Conservation (phyloP, 2,329 filamentous ascomycete genomes). For the Karstenula rhodostoma region DNA sequence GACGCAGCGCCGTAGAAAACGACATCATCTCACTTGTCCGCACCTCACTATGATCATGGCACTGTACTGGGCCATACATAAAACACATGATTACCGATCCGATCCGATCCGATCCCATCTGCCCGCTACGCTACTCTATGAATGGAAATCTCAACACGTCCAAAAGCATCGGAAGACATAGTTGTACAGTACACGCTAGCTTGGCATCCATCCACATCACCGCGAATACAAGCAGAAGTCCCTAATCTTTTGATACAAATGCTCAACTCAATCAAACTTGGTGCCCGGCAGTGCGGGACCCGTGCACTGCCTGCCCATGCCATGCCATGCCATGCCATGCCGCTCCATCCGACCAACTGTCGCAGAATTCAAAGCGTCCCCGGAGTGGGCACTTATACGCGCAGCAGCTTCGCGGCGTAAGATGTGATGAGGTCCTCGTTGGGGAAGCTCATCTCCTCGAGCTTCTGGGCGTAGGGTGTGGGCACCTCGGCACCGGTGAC, state of each 20-base stretch:
- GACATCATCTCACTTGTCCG: too few species aligned
- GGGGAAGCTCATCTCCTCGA: conserved; percentile 96
- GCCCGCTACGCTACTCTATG: conserved; percentile 13
- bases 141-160: too few species aligned
- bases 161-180: conserved; percentile 34
- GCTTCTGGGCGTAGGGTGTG: conserved; percentile 89
- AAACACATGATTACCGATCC: conserved; percentile 23
- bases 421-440: conserved; percentile 86
- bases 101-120: conserved; percentile 20
- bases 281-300: conserved; percentile 2
- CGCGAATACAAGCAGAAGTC: background rate
- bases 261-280: conserved; percentile 14
- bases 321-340: background rate
- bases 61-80: too few species aligned
- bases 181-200: conserved; percentile 27
- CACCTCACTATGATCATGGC: too few species aligned
- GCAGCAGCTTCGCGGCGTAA: conserved; percentile 88
- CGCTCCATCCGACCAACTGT: conserved; percentile 1
- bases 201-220: conserved; percentile 14
- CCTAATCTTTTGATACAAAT: conserved; percentile 38
- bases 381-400: conserved; percentile 62
- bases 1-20: too few species aligned
- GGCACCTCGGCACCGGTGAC: conserved; percentile 97
- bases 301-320: background rate
- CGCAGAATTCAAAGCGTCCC: background rate